phyloP scores from a whole-genome alignment of 1,284 basidiomycete genomes.

The Gymnopus androsaceus region DNA sequence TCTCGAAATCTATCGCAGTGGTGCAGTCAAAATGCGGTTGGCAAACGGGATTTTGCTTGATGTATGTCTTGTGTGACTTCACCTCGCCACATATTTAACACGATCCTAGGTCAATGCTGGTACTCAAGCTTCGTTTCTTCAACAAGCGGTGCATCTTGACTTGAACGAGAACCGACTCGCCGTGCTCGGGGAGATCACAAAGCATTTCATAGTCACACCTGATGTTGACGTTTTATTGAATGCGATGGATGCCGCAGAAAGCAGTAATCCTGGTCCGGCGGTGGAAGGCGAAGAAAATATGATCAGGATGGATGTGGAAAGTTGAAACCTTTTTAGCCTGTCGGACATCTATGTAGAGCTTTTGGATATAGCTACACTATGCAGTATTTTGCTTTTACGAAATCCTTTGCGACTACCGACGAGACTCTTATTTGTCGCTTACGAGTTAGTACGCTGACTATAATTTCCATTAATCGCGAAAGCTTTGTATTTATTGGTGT shows the following conservation, averaged over 20 bases:
- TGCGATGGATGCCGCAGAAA: slow-evolving; percentile 62
- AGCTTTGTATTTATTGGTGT: too few relatives aligned
- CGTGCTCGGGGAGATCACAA: slow-evolving; percentile 84
- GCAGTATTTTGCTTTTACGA: too few relatives aligned
- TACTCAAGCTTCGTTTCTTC: slow-evolving; percentile 86
- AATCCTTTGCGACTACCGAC: too few relatives aligned
- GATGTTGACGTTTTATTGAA: slow-evolving; percentile 78
- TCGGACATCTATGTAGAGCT: too few relatives aligned
- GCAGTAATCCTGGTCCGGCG: slow-evolving; percentile 32
- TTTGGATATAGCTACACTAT: too few relatives aligned
- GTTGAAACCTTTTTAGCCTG: too few relatives aligned
- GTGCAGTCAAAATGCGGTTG: slow-evolving; percentile 85
- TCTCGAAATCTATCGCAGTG: slow-evolving; percentile 81
- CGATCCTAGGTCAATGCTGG: slow-evolving; percentile 80
- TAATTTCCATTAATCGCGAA: too few relatives aligned
- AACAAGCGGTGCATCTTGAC: slow-evolving; percentile 84
- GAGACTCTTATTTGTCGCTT: too few relatives aligned
- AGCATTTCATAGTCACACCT: slow-evolving; percentile 85
- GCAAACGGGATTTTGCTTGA: slow-evolving; percentile 80
- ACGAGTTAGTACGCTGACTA: too few relatives aligned
- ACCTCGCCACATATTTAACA: slow-evolving; percentile 6
- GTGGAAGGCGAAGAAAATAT: slow-evolving; percentile 50
- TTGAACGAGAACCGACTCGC: slow-evolving; percentile 56
- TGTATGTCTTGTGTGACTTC: slow-evolving; percentile 41
- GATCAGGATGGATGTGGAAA: slow-evolving; percentile 66